phyloP scores from a whole-genome alignment of 176 grass and related monocot genomes.

The Melocanna baccifera region DNA sequence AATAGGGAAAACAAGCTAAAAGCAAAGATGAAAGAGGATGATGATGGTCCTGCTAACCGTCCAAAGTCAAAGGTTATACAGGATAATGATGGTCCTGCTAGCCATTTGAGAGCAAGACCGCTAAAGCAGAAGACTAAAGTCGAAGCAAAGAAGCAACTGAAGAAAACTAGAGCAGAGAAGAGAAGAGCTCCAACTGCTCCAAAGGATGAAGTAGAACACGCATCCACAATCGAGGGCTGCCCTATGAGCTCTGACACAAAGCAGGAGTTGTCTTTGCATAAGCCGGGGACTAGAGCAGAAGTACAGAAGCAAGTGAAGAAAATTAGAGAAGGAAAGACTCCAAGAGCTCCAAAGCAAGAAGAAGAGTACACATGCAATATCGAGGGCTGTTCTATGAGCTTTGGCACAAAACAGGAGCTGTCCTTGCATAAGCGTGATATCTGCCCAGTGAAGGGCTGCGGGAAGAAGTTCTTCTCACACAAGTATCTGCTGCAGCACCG shows the following conservation, averaged over 20 bases:
- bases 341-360: constrained; percentile 30
- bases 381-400: constrained; percentile 72
- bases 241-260: constrained; percentile 56
- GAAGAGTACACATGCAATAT: constrained; percentile 52
- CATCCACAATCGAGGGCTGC: constrained; percentile 49
- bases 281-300: constrained; percentile 36
- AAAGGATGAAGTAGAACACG: constrained; percentile 40
- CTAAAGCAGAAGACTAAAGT: constrained; percentile 38
- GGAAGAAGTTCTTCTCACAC: constrained; percentile 87
- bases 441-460: constrained; percentile 62
- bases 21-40: constrained; percentile 37
- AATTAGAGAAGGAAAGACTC: background rate
- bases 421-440: constrained; percentile 63
- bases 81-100: constrained; percentile 7
- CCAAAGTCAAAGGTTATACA: constrained; percentile 34
- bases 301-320: constrained; percentile 44
- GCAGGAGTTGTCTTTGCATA: constrained; percentile 51
- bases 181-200: constrained; percentile 10
- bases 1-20: constrained; percentile 36
- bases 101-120: constrained; percentile 29
- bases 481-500: constrained; percentile 81
- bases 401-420: constrained; percentile 61
- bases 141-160: constrained; percentile 41
- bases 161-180: constrained; percentile 13
- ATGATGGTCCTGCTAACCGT: constrained; percentile 3